Conservation (phyloP, 2,329 filamentous ascomycete genomes). For the Chrysoporthe cubensis region DNA sequence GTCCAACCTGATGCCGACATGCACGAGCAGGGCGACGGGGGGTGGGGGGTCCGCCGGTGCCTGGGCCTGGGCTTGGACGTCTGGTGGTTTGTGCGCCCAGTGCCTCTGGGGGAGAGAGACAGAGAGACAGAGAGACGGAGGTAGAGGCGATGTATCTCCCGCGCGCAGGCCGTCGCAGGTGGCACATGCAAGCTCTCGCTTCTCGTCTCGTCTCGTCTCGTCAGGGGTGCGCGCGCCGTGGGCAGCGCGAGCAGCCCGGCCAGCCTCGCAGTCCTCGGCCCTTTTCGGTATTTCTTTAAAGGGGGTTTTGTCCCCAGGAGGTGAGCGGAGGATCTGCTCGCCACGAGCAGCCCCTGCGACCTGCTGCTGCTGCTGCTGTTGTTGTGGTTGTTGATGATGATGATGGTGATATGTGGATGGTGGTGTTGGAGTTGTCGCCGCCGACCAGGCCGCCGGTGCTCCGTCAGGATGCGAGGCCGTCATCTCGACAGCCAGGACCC, state of each 20-base stretch:
- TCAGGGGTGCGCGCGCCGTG: not conserved
- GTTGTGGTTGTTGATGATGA: not conserved
- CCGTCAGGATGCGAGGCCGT: not conserved
- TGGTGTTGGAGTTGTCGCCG: not conserved
- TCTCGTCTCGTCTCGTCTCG: not conserved
- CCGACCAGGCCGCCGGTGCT: not conserved
- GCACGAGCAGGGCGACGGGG: slow-evolving; percentile 3
- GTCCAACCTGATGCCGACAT: slow-evolving; percentile 15
- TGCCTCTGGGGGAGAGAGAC: no score
- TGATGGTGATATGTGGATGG: not conserved
- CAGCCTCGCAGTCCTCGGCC: not conserved
- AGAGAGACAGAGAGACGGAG: not conserved
- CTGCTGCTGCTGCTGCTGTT: not conserved
- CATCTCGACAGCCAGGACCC: slow-evolving; percentile 6
- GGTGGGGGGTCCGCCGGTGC: slow-evolving; percentile 13
- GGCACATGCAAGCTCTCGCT: slow-evolving; percentile 8
- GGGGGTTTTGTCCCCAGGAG: not conserved
- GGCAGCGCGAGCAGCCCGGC: not conserved
- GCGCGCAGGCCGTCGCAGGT: slow-evolving; percentile 2
- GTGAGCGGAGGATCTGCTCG: not conserved
- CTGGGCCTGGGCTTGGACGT: slow-evolving; percentile 13
- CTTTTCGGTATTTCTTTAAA: not conserved
- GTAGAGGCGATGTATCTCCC: not conserved
- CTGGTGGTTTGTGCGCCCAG: slow-evolving; percentile 12
- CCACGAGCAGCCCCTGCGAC: not conserved